Evolutionary conservation across 129 eudicot genomes (phyloP).

Genomic region (Logfia minima): DNA sequence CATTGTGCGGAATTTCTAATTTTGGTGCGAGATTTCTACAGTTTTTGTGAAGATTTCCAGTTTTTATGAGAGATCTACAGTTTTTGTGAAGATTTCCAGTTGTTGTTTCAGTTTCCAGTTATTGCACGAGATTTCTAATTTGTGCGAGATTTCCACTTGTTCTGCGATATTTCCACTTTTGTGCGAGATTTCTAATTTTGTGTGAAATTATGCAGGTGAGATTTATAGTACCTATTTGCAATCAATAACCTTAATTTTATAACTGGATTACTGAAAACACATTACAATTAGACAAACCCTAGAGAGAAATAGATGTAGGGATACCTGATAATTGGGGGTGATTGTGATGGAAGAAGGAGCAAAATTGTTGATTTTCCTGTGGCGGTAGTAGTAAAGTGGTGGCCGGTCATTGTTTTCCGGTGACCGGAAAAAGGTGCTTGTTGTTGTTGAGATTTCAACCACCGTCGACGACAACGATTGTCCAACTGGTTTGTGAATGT

Average conservation of each 20-base stretch:
- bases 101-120: too few species aligned
- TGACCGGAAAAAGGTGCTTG: background rate
- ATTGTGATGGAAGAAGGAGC: conserved; percentile 28
- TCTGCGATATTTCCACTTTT: background rate
- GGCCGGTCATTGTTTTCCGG: conserved; percentile 28
- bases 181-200: conserved; percentile 1
- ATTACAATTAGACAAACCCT: conserved; percentile 15
- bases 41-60: too few species aligned
- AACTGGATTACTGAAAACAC: background rate
- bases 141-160: too few species aligned
- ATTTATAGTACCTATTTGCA: background rate
- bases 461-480: conserved; percentile 15
- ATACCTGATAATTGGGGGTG: conserved; percentile 32
- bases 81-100: too few species aligned
- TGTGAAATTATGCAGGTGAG: background rate
- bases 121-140: too few species aligned
- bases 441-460: conserved; percentile 23
- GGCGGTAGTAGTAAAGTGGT: conserved; percentile 21
- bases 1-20: too few species aligned
- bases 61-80: too few species aligned
- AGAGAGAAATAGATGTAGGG: conserved; percentile 2
- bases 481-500: conserved; percentile 14
- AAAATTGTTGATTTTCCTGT: conserved; percentile 24
- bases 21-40: too few species aligned
- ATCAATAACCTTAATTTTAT: background rate